Conservation (phyloP, 116 monocot genomes). For the Trichopus zeylanicus region DNA sequence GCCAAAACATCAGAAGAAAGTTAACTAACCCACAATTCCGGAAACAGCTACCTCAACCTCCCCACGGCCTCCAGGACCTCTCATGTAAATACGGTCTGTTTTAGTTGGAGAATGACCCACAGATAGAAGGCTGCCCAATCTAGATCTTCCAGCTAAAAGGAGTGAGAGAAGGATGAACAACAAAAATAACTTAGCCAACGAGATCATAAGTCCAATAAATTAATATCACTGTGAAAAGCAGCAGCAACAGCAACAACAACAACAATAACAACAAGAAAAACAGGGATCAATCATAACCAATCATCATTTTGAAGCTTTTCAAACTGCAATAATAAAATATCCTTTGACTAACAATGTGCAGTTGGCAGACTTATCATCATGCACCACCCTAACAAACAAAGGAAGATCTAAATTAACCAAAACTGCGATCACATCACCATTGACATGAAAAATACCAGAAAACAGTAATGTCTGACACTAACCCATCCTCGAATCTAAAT, state of each 20-base stretch:
- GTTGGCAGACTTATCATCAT: no score
- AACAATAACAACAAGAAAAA: no score
- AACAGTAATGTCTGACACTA: no score
- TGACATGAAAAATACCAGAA: no score
- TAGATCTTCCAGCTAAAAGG: constrained; percentile 66
- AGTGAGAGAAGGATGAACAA: neutral
- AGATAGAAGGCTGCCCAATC: constrained; percentile 69
- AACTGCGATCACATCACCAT: no score
- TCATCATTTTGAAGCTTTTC: neutral
- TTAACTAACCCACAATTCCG: constrained; percentile 69
- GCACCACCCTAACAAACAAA: no score
- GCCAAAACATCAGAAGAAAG: neutral
- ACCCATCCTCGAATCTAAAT: no score
- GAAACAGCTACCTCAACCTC: constrained; percentile 99
- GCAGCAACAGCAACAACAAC: no score
- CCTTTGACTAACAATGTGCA: no score
- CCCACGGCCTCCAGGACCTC: constrained; percentile 89
- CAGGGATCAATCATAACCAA: neutral
- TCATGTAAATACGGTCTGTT: constrained; percentile 81
- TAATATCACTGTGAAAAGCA: no score
- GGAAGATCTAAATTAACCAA: no score
- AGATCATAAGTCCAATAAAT: neutral
- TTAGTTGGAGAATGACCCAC: constrained; percentile 40
- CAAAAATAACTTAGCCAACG: neutral
- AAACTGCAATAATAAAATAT: no score